These are phyloP conservation scores for Heteromeles arbutifolia DNA, from an alignment of 306 rosid species.

Conservation along the genomic window DNA sequence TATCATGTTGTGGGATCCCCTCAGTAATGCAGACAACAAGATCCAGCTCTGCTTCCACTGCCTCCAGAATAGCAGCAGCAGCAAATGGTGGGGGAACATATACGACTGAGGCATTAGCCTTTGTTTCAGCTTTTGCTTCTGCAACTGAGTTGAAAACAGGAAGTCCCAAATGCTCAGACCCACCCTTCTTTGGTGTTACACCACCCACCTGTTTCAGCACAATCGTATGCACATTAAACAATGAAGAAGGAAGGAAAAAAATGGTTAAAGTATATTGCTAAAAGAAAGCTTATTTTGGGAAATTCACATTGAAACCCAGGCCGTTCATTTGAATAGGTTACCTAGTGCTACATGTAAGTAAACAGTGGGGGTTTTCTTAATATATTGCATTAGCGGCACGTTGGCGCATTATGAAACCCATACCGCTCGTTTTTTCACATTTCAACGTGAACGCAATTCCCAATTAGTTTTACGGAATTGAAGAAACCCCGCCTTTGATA, in stretches of 20 bases:
- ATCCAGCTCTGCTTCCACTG: slow-evolving; percentile 90
- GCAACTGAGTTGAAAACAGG: slow-evolving; percentile 94
- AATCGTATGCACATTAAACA: background rate
- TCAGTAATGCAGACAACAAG: slow-evolving; percentile 96
- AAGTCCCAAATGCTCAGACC: slow-evolving; percentile 94
- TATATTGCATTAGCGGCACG: background rate
- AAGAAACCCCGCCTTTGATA: background rate
- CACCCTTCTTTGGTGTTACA: slow-evolving; percentile 97
- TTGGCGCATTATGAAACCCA: background rate
- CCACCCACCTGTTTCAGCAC: slow-evolving; percentile 67
- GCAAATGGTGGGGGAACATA: slow-evolving; percentile 99
- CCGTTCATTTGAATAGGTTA: background rate
- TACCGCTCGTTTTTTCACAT: background rate
- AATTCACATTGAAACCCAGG: background rate
- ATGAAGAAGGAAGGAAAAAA: background rate
- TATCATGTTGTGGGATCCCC: slow-evolving; percentile 99
- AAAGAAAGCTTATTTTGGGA: background rate
- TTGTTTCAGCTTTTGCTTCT: slow-evolving; percentile 92
- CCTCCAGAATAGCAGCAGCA: slow-evolving; percentile 88
- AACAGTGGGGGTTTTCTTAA: background rate
- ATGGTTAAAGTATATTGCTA: background rate
- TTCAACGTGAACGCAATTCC: background rate
- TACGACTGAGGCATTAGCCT: slow-evolving; percentile 86
- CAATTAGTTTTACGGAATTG: background rate
- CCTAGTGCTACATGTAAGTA: background rate